Evolutionary conservation across 495 filamentous ascomycete species (phyloP), one percentile per base, ranked within the genome.

Genomic region (Trichoderma orchidacearum): DNA sequence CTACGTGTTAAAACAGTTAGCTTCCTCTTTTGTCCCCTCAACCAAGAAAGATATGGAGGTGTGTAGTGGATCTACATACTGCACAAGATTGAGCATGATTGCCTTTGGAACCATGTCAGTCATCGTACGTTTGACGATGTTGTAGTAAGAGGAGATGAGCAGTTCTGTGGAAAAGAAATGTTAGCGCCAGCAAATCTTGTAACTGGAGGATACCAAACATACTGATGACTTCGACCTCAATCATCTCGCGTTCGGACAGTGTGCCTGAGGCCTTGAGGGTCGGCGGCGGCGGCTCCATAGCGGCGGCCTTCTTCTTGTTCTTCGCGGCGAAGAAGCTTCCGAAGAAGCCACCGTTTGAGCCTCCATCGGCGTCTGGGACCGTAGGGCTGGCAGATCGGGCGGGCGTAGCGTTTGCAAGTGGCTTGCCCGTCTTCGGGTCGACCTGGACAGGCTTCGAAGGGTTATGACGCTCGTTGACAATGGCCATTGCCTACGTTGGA

Each of bases 21-120:
- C 31, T 36, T 48, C 13, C 21, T 6, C 13, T 29, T 30, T 21
- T 15, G 25, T n/a, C n/a, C n/a, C n/a, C n/a, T n/a, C n/a, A n/a
- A n/a, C n/a, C n/a, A 36, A n/a, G n/a, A 36, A 55, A 53, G 38
- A 35, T 54, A n/a, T 41, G 18, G 18, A 8, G n/a, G 0, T n/a
- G n/a, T n/a, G n/a, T n/a, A n/a, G n/a, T n/a, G 23, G 17, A 31
- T 56, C 27, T 18, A 82, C 89, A 60, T 84, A 96, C 89, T 87
- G 83, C 27, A 99, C 94, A 36, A 99, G 82, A 56, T 83, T 95
- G 53, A 96, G 80, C 94, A 99, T 99, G 71, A 99, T 93, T 18
- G 94, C 93, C 75, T 99, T 99, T 35, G 94, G 94, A 3, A 99
- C 94, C 94, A 97, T 99, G 64, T 99, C 94, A 59, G 97, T 96